These are phyloP conservation scores for Syncephalastrum sp. DNA, from an alignment of 371 early-diverging fungal species.

Conservation along the genomic window DNA sequence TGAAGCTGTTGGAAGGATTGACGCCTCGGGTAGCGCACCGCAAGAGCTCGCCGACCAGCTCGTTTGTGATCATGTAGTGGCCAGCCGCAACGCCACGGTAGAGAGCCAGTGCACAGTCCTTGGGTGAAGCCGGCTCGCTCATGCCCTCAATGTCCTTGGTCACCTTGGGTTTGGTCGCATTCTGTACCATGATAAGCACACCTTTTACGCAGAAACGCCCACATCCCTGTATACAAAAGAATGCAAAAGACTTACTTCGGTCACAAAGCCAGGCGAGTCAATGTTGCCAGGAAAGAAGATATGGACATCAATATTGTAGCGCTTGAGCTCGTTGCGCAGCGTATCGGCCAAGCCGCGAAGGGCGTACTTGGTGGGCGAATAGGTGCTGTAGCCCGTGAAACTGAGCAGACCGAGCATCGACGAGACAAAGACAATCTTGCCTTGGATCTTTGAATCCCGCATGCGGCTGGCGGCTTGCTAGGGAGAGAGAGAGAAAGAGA, in stretches of 20 bases:
- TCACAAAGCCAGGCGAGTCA: conserved; percentile 76
- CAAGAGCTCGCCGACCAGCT: conserved; percentile 48
- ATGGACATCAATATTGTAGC: conserved; percentile 70
- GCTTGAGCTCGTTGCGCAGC: conserved; percentile 72
- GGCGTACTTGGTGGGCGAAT: conserved; percentile 85
- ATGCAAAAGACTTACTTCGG: conserved; percentile 42
- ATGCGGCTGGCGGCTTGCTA: conserved; percentile 70
- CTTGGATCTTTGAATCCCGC: conserved; percentile 60
- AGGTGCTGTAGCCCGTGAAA: conserved; percentile 82
- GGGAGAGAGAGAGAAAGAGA: conserved; percentile 1
- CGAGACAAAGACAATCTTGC: conserved; percentile 78
- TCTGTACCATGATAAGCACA: conserved; percentile 33
- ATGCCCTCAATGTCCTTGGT: conserved; percentile 83
- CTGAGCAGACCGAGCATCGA: conserved; percentile 77
- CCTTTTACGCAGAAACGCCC: not conserved
- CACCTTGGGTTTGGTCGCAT: conserved; percentile 78
- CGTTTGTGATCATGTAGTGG: conserved; percentile 53
- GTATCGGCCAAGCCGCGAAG: conserved; percentile 77
- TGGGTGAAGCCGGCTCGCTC: conserved; percentile 56
- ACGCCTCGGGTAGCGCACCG: conserved; percentile 49
- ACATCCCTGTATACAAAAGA: not conserved
- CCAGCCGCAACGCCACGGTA: conserved; percentile 49
- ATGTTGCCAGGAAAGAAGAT: conserved; percentile 85
- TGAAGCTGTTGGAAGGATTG: conserved; percentile 41
- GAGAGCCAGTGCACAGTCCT: conserved; percentile 61